Evolutionary conservation across 768 basidiomycete species (phyloP), one percentile per base, ranked within the genome.

Genomic region (Termitomyces sp.): DNA sequence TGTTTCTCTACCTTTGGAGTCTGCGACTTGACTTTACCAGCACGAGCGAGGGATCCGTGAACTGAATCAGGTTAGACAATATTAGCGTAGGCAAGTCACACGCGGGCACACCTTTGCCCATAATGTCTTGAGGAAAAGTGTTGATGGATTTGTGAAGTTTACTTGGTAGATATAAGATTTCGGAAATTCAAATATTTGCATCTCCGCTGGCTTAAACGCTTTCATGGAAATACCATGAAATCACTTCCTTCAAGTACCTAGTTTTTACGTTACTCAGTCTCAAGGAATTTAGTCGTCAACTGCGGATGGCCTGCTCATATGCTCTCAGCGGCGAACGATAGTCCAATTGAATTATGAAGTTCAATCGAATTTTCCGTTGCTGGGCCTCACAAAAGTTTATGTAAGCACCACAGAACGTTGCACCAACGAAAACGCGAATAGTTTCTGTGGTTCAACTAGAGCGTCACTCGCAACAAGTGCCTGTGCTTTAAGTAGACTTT

Each of bases 41-140:
- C 95, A 83, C 95, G 95, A 80, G 95, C 95, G 80, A 96, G 94
- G 75, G 95, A 98, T 76, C 95, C 95, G 90, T 98, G 95, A 80
- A 96, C 95, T 94, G 36, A 3, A 6, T 30, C 11, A 48, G 24
- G 27, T 58, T 20, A 50, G 30, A 30, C 8, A n/a, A 12, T 9
- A 2, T 27, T 36, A 24, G 22, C 6, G 15, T 24, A 11, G 4
- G 22, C 27, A 54, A 7, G 11, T 30, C 30, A 27, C 18, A 7
- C n/a, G 8, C n/a, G 7, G 7, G 27, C 39, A 31, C 30, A 42
- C 53, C 53, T 54, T 54, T 54, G n/a, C 53, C 53, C 53, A 54
- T 54, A 27, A 27, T 54, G 39, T 54, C 53, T 54, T 54, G 53
- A 41, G 39, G 39, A 54, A 20, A 27, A n/a, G 31, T 20, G 15